Percentiles rank a stretch among this genome's conserved stretches.
phyloP scores from a whole-genome alignment of 2,329 filamentous ascomycete genomes.

The Colletotrichum tamarilloi region DNA sequence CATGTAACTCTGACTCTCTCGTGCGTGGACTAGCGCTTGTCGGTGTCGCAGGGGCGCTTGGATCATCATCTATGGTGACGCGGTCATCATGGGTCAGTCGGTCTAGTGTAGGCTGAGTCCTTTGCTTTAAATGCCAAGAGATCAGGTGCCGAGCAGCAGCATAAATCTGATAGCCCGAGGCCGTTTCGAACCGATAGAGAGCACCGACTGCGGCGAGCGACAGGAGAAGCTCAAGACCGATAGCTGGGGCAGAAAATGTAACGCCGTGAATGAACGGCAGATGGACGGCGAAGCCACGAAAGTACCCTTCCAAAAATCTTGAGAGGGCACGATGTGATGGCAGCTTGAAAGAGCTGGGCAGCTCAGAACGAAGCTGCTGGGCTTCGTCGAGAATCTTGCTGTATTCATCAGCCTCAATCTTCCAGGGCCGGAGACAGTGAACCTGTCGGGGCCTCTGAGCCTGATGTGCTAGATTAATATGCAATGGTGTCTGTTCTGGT shows the following conservation, averaged over 20 bases:
- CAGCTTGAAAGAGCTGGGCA: slow-evolving; percentile 58
- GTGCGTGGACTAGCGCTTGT: no score
- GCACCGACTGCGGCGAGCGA: slow-evolving; percentile 61
- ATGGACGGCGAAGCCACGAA: slow-evolving; percentile 61
- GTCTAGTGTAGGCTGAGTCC: slow-evolving; percentile 52
- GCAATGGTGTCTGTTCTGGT: background rate
- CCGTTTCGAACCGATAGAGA: slow-evolving; percentile 60
- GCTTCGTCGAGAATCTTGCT: slow-evolving; percentile 29
- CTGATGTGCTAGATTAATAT: background rate
- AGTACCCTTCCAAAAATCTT: slow-evolving; percentile 61
- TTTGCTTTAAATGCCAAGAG: slow-evolving; percentile 59
- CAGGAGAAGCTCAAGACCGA: slow-evolving; percentile 59
- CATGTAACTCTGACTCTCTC: no score
- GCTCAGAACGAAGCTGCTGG: slow-evolving; percentile 41
- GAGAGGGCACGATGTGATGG: slow-evolving; percentile 59
- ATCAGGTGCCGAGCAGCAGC: slow-evolving; percentile 66
- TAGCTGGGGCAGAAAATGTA: slow-evolving; percentile 55
- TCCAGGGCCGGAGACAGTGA: slow-evolving; percentile 29
- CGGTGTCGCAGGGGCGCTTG: no score
- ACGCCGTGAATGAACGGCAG: slow-evolving; percentile 62
- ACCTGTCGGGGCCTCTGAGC: background rate
- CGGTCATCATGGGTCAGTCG: slow-evolving; percentile 11
- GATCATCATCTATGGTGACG: no score
- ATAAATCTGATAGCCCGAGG: slow-evolving; percentile 65
- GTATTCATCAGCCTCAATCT: slow-evolving; percentile 31